These are phyloP conservation scores for Carex arenaria DNA, from an alignment of 202 grass and related monocot species.

Conservation along the genomic window DNA sequence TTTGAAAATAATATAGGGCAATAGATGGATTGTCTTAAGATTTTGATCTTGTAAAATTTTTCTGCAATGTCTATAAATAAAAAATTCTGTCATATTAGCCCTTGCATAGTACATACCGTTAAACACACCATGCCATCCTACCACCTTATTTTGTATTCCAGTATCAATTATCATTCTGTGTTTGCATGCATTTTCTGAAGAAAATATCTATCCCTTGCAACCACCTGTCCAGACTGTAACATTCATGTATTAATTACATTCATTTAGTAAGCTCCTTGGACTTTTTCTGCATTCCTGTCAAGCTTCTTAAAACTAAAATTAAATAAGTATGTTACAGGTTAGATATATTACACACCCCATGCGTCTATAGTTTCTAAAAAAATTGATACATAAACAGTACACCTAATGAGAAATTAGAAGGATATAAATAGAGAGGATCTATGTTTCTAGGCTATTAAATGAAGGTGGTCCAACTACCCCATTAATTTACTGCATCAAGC, in stretches of 20 bases:
- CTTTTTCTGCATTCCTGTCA: neutral
- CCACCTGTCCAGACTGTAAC: neutral
- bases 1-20: too few species aligned
- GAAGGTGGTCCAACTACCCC: slow-evolving; percentile 6
- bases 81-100: neutral
- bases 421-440: neutral
- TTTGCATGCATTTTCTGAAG: neutral
- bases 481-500: neutral
- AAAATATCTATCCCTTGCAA: neutral
- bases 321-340: neutral
- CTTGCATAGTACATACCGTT: neutral
- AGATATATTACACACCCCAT: neutral
- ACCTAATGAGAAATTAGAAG: neutral
- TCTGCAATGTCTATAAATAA: too few species aligned
- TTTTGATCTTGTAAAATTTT: too few species aligned
- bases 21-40: too few species aligned
- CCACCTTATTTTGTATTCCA: neutral
- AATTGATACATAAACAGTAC: neutral
- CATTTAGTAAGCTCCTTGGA: neutral
- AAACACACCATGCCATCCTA: neutral
- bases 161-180: neutral
- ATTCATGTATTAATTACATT: neutral
- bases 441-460: slow-evolving; percentile 4
- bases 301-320: neutral
- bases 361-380: neutral